phyloP scores from a whole-genome alignment of 2,329 filamentous ascomycete species.

The Aphanocladium album region DNA sequence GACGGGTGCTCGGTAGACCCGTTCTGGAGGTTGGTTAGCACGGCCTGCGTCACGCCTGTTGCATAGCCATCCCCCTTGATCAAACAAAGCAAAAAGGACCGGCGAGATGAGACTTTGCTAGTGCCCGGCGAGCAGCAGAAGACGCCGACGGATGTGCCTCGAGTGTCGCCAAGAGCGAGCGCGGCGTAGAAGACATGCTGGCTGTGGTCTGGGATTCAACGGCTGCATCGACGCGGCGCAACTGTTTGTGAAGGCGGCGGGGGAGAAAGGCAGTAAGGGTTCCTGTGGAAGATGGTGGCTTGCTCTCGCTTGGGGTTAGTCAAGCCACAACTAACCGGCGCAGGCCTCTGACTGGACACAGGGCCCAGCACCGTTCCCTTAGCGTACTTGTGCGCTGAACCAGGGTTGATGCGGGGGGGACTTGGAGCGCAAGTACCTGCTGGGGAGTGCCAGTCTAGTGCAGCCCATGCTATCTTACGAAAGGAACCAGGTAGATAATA shows the following conservation, averaged over 20 bases:
- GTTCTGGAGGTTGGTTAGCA: background rate
- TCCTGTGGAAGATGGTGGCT: slow-evolving; percentile 11
- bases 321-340: background rate
- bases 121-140: background rate
- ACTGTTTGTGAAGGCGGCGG: background rate
- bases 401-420: background rate
- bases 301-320: background rate
- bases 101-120: background rate
- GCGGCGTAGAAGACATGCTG: background rate
- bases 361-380: background rate
- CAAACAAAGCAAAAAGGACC: background rate
- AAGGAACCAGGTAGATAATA: background rate
- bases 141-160: background rate
- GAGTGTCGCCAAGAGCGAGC: too few relatives aligned
- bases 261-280: background rate
- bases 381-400: background rate
- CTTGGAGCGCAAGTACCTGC: background rate
- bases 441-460: background rate
- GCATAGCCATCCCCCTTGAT: background rate
- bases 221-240: background rate
- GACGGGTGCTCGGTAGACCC: background rate
- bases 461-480: background rate
- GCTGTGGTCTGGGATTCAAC: background rate
- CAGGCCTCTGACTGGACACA: background rate
- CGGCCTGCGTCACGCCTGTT: background rate